These are phyloP conservation scores for Diutina catenulata DNA, from an alignment of 1,139 yeast genomes.

Conservation along the genomic window DNA sequence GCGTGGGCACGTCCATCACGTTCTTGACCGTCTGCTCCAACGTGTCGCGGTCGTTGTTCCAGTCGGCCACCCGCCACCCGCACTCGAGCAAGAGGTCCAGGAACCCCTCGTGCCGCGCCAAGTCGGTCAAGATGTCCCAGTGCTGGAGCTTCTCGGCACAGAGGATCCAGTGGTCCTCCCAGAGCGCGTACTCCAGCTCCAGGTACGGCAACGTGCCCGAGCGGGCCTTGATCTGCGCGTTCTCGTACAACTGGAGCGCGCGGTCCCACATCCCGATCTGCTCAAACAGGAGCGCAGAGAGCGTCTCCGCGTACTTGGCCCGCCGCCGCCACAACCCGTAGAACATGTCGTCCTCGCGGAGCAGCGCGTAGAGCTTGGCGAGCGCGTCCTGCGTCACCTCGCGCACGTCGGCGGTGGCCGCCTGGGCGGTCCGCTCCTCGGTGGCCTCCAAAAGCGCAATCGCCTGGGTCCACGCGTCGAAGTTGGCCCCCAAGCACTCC, in stretches of 20 bases:
- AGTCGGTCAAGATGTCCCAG: slow-evolving; percentile 94
- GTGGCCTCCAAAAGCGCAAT: slow-evolving; percentile 71
- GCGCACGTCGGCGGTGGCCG: slow-evolving; percentile 58
- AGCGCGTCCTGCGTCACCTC: slow-evolving; percentile 89
- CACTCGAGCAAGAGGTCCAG: slow-evolving; percentile 90
- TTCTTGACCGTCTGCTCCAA: slow-evolving; percentile 89
- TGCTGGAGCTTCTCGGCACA: slow-evolving; percentile 97
- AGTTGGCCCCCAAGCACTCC: slow-evolving; percentile 78
- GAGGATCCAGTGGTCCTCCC: slow-evolving; percentile 98
- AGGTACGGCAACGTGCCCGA: slow-evolving; percentile 94
- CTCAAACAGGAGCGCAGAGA: slow-evolving; percentile 85
- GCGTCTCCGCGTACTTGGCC: slow-evolving; percentile 88
- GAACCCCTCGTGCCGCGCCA: slow-evolving; percentile 96
- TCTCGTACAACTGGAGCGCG: slow-evolving; percentile 87
- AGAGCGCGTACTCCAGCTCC: slow-evolving; percentile 86
- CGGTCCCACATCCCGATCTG: slow-evolving; percentile 94
- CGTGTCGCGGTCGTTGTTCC: slow-evolving; percentile 94
- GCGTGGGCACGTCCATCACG: slow-evolving; percentile 98
- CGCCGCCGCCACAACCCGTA: slow-evolving; percentile 96
- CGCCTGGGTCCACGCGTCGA: slow-evolving; percentile 88
- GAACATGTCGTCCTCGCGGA: slow-evolving; percentile 94
- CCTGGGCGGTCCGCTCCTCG: slow-evolving; percentile 52
- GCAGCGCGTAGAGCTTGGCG: slow-evolving; percentile 74
- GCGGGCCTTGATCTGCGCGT: slow-evolving; percentile 95
- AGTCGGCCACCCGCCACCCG: slow-evolving; percentile 99